Base-by-base conservation (phyloP, 257 asterid species). In the Scutellaria galericulata region DNA sequence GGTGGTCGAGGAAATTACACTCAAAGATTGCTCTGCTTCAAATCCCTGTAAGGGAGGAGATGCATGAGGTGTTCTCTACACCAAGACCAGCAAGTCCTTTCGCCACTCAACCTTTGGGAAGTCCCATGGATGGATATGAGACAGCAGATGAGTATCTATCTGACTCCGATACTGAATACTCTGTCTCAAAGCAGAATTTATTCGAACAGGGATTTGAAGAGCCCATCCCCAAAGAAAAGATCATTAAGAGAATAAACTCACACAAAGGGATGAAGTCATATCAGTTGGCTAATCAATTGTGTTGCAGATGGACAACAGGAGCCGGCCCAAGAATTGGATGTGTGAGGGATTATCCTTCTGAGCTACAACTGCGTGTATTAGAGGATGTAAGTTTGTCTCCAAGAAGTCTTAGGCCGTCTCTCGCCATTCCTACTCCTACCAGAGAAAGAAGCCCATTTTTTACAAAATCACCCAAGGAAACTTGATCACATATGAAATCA, bases 271-370 rank as follows among this genome's bases (percentile, higher is more conserved):
- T 83, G 80, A 88, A 77, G 65, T 94, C 98, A 0, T 89, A 84
- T 60, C 95, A 88, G 82, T 60, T 94, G 78, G 99, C 92, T 5
- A 64, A 87, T 40, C 97, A 86, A n/a, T 52, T 94, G 58, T 79
- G 93, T 2, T 84, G 95, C 84, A 86, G 50, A 85, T 94, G 98
- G 98, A 86, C 93, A 5, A 91, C 99, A 1, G 99, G 99, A 52
- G 97, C 97, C 0, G 99, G 99, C 1, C 97, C 99, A 4, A 72
- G 98, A 31, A 91, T 94, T 9, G 99, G 97, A 20, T 91, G 96
- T 44, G 82, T 94, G 74, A 80, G 96, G 82, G 98, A 91, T 64
- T 94, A 91, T 76, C 99, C 99, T 1, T 53, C 79, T 1, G 97
- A 91, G 91, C 95, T 94, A 45, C 96, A 88, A 20, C 20, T 66